Percentiles rank a stretch among this genome's conserved stretches.
phyloP scores from a whole-genome alignment of 179 eudicot genomes.

The Carnegiea gigantea region DNA sequence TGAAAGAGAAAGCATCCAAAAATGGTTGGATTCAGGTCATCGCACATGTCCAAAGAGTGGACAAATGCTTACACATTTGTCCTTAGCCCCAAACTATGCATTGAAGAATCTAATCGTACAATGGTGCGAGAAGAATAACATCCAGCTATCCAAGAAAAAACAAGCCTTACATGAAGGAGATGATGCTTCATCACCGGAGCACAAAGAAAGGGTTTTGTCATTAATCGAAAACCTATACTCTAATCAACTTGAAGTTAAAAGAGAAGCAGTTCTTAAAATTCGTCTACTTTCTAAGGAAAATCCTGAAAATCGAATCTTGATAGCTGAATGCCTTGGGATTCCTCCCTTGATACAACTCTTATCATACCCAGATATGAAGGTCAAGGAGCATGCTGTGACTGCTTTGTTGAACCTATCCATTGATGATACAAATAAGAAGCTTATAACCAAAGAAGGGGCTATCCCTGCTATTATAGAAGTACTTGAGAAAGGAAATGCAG shows the following conservation, averaged over 20 bases:
- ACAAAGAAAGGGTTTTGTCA: conserved; percentile 31
- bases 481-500: conserved; percentile 46
- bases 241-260: conserved; percentile 43
- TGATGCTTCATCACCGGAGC: conserved; percentile 23
- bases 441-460: conserved; percentile 52
- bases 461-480: conserved; percentile 62
- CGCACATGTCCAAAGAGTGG: conserved; percentile 81
- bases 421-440: conserved; percentile 60
- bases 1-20: conserved; percentile 74
- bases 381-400: conserved; percentile 74
- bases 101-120: conserved; percentile 61
- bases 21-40: conserved; percentile 67
- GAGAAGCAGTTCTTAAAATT: conserved; percentile 55
- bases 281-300: conserved; percentile 61
- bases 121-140: conserved; percentile 70
- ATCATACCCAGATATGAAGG: conserved; percentile 54
- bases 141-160: conserved; percentile 31
- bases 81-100: conserved; percentile 71
- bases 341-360: conserved; percentile 59
- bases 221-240: conserved; percentile 49
- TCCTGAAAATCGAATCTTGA: conserved; percentile 52
- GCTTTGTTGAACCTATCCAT: conserved; percentile 69
- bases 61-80: conserved; percentile 52
- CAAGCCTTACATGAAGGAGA: background rate
- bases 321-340: conserved; percentile 61